phyloP scores from a whole-genome alignment of 2,329 filamentous ascomycete genomes.

The Fusarium verticillioides region DNA sequence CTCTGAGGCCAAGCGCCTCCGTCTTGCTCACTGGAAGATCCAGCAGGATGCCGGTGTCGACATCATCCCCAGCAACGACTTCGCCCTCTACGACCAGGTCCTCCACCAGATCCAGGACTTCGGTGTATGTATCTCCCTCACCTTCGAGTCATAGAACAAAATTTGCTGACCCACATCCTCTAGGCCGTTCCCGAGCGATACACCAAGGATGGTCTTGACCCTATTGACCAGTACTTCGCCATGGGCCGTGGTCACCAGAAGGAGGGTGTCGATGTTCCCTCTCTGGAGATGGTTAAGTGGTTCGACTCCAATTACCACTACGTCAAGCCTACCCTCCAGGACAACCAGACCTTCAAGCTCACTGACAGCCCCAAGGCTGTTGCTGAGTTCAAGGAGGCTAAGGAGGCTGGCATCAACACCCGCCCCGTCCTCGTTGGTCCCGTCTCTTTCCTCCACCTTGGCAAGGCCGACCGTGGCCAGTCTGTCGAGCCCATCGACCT shows the following conservation, averaged over 20 bases:
- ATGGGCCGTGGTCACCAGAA: slow-evolving; percentile 99
- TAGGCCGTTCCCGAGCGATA: slow-evolving; percentile 94
- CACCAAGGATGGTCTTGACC: slow-evolving; percentile 86
- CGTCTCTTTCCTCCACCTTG: slow-evolving; percentile 96
- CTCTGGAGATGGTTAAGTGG: slow-evolving; percentile 99
- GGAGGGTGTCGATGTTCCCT: slow-evolving; percentile 90
- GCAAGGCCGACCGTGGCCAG: slow-evolving; percentile 97
- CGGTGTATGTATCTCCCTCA: slow-evolving; percentile 70
- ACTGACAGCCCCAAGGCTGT: slow-evolving; percentile 90
- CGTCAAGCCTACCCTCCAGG: slow-evolving; percentile 97
- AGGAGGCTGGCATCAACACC: slow-evolving; percentile 93
- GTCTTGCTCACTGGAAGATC: slow-evolving; percentile 98
- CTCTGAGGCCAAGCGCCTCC: slow-evolving; percentile 94
- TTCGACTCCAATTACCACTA: slow-evolving; percentile 99
- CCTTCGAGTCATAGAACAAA: background rate
- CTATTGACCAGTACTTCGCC: slow-evolving; percentile 97
- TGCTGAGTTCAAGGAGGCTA: slow-evolving; percentile 93
- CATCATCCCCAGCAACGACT: slow-evolving; percentile 99
- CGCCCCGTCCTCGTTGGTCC: slow-evolving; percentile 95
- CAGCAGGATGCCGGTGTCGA: slow-evolving; percentile 99
- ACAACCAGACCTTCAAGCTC: slow-evolving; percentile 97
- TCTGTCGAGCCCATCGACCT: slow-evolving; percentile 92
- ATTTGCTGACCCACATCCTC: slow-evolving; percentile 20
- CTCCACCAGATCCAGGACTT: slow-evolving; percentile 98
- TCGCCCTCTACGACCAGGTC: slow-evolving; percentile 98